Conservation (phyloP, 129 eudicot genomes). For the Kitagawia praeruptora region DNA sequence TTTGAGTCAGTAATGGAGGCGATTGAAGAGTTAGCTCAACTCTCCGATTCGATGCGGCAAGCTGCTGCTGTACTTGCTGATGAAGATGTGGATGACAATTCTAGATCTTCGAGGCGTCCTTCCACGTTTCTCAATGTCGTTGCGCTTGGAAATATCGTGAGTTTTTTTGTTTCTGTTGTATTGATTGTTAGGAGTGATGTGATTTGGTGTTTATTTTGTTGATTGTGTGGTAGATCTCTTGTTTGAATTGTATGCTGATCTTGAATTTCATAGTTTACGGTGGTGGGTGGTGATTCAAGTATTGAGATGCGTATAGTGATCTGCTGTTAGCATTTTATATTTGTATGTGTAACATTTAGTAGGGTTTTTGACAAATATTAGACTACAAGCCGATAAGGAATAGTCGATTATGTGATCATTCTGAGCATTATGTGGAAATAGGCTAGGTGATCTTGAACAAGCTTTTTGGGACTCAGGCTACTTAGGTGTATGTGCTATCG, state of each 20-base stretch:
- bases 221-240: slow-evolving; percentile 33
- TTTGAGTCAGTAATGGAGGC: slow-evolving; percentile 66
- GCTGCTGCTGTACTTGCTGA: slow-evolving; percentile 89
- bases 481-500: background rate
- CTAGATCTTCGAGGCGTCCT: slow-evolving; percentile 47
- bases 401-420: background rate
- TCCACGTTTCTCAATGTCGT: slow-evolving; percentile 84
- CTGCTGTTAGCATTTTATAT: background rate
- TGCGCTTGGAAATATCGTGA: slow-evolving; percentile 91
- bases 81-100: slow-evolving; percentile 77
- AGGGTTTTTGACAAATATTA: background rate
- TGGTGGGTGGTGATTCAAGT: background rate
- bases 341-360: background rate
- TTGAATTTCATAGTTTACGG: background rate
- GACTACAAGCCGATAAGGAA: background rate
- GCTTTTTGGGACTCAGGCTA: background rate
- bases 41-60: slow-evolving; percentile 94
- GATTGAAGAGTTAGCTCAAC: slow-evolving; percentile 83
- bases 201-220: slow-evolving; percentile 8
- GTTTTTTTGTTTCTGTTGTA: slow-evolving; percentile 13
- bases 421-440: background rate
- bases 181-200: background rate
- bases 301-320: background rate
- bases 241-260: slow-evolving; percentile 15
- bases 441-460: background rate